Base-by-base conservation (phyloP, 352 stramenopile species). In the Sclerospora graminicola region DNA sequence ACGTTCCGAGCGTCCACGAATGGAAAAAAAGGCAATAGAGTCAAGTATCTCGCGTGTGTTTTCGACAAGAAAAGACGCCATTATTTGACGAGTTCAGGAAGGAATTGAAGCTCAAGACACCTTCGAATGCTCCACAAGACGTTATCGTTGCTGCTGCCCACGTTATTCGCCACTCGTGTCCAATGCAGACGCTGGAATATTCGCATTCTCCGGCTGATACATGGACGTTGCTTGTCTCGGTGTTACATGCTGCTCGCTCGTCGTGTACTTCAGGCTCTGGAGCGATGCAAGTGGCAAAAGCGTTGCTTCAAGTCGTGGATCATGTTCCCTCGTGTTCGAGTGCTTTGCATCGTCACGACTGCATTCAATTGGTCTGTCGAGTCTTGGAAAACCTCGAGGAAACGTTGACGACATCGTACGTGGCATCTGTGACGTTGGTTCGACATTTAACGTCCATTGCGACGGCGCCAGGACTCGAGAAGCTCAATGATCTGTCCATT, bases 241-340 rank as follows among this genome's bases (percentile, higher is more conserved):
- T 85, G 16, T 40, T 85, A 32, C 76, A 84, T 37, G 75, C 61
- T 30, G 35, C 76, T 14, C 48, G 54, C 1, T 45, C 57, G 5
- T 66, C 54, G 1, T 80, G 68, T 46, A 69, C 69, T 33, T 84
- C 69, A 2, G 60, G 42, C 15, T 38, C 51, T 21, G 63, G 56
- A n/a, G 54, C 61, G 18, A 36, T 48, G 26, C 41, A 68, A 37
- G 51, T 85, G 8, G 76, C 60, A 2, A 54, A 61, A 6, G 45
- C 53, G 1, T 45, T 88, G 5, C 36, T 80, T 19, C 20, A 61
- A 15, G 37, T 88, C 18, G 27, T 83, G 14, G 51, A 48, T 2
- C 76, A 88, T 38, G 38, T 82, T 1, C 33, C 55, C 1, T 56
- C 15, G 1, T 85, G 72, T 15, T 21, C 47, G 21, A 69, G 45